phyloP scores from a whole-genome alignment of 2,329 filamentous ascomycete species.

The Rhinocladiella mackenziei region DNA sequence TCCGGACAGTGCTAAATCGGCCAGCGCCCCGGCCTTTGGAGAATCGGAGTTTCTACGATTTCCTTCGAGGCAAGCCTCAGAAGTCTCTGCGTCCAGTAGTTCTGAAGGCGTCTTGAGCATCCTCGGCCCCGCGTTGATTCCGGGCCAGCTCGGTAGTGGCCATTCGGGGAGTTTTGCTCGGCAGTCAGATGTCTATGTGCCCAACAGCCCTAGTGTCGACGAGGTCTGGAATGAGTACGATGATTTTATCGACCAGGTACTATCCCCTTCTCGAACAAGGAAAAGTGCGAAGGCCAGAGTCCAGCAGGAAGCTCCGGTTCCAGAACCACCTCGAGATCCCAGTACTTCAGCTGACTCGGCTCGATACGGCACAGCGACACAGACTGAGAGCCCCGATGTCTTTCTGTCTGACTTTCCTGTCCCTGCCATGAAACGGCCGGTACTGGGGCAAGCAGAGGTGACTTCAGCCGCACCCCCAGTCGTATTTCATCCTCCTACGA shows the following conservation, averaged over 20 bases:
- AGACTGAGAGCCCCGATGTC: constrained; percentile 27
- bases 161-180: neutral
- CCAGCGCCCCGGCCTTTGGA: constrained; percentile 33
- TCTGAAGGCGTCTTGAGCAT: constrained; percentile 58
- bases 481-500: constrained; percentile 13
- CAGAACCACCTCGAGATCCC: constrained; percentile 22
- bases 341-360: neutral
- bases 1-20: constrained; percentile 34
- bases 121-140: constrained; percentile 20
- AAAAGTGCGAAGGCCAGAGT: constrained; percentile 42
- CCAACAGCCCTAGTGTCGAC: constrained; percentile 46
- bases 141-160: neutral
- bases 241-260: constrained; percentile 72
- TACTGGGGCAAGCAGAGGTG: constrained; percentile 31
- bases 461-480: constrained; percentile 13
- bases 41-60: constrained; percentile 67
- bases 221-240: constrained; percentile 95
- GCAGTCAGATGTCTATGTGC: neutral
- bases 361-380: constrained; percentile 16
- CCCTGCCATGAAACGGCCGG: constrained; percentile 29
- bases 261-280: constrained; percentile 42
- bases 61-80: constrained; percentile 67
- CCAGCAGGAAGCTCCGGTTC: constrained; percentile 57
- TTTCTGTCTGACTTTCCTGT: constrained; percentile 29
- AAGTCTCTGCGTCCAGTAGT: constrained; percentile 61